phyloP scores from a whole-genome alignment of 2,329 filamentous ascomycete genomes.

The Pseudogymnoascus destructans region DNA sequence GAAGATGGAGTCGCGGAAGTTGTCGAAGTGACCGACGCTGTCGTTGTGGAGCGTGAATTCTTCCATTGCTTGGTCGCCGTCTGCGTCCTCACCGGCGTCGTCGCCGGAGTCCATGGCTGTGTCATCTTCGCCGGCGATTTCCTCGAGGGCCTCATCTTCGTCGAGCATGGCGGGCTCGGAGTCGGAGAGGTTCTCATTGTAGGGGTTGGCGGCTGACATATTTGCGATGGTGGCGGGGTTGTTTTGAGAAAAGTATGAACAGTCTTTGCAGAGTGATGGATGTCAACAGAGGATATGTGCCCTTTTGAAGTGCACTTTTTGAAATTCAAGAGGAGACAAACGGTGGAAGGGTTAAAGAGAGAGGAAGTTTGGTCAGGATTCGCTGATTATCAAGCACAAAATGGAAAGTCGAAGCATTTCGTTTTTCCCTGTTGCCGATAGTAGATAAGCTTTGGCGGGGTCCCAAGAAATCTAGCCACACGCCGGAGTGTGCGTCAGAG shows the following conservation, averaged over 20 bases:
- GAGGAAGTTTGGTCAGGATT: neutral
- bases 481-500: neutral
- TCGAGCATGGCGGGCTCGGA: slow-evolving; percentile 45
- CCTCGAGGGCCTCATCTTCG: slow-evolving; percentile 65
- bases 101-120: slow-evolving; percentile 69
- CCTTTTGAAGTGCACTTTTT: neutral
- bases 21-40: slow-evolving; percentile 83
- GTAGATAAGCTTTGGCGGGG: neutral
- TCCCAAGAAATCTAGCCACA: neutral
- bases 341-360: neutral
- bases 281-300: neutral
- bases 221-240: neutral
- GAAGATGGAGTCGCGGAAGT: slow-evolving; percentile 83
- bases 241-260: neutral
- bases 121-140: slow-evolving; percentile 56
- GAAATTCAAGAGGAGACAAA: neutral
- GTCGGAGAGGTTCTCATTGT: slow-evolving; percentile 47
- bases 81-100: slow-evolving; percentile 39
- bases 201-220: slow-evolving; percentile 12
- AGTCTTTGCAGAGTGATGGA: neutral
- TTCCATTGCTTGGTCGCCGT: slow-evolving; percentile 40
- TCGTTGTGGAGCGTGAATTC: slow-evolving; percentile 83
- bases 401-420: neutral
- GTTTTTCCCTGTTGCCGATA: neutral
- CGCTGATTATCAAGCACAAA: neutral